phyloP scores from a whole-genome alignment of 306 rosid genomes.

The Myrica gale region DNA sequence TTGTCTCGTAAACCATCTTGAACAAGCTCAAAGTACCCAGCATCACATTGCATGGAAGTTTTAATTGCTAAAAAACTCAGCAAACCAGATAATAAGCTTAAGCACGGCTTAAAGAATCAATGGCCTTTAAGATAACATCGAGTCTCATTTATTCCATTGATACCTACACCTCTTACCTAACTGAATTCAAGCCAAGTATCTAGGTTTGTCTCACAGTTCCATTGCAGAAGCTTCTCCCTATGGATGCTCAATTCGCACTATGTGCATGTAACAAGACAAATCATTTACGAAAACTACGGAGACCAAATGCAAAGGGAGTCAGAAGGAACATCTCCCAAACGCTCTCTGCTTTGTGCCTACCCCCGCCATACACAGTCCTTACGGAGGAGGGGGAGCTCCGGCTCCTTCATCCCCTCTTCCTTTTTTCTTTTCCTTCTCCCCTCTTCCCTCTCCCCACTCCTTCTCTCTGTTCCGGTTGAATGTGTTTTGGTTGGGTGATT shows the following conservation, averaged over 20 bases:
- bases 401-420: no score
- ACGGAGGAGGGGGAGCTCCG: no score
- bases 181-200: not conserved
- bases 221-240: not conserved
- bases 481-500: no score
- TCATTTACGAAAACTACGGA: no score
- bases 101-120: not conserved
- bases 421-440: no score
- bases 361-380: no score
- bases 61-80: slow-evolving; percentile 1
- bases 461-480: no score
- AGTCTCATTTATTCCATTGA: not conserved
- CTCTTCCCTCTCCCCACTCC: no score
- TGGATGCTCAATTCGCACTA: not conserved
- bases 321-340: no score
- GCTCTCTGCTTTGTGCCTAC: no score
- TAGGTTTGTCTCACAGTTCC: not conserved
- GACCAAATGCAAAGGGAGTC: no score
- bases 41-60: not conserved
- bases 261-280: not conserved
- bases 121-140: not conserved
- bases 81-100: slow-evolving; percentile 11
- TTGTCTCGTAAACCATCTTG: not conserved
- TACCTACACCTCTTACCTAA: slow-evolving; percentile 10
- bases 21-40: not conserved